phyloP scores from a whole-genome alignment of 148 eudicot genomes.

The Rhododendron vialii region DNA sequence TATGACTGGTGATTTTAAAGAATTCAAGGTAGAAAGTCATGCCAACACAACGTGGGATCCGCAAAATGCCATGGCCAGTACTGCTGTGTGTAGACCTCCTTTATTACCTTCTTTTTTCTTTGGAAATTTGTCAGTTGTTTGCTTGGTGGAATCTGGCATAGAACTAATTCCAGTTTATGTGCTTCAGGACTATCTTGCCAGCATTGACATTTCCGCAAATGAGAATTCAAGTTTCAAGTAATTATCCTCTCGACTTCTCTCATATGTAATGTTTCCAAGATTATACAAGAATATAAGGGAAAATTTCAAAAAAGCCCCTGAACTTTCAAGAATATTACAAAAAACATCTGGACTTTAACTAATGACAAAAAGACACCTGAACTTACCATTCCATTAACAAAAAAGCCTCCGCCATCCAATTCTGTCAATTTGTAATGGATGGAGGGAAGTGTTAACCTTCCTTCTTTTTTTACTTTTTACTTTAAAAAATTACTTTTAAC shows the following conservation, averaged over 20 bases:
- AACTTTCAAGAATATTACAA: too few species aligned
- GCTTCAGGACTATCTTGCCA: conserved; percentile 71
- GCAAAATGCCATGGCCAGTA: conserved; percentile 60
- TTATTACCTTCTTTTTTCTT: background rate
- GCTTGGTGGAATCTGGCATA: background rate
- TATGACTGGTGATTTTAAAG: conserved; percentile 63
- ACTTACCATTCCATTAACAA: too few species aligned
- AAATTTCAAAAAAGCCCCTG: too few species aligned
- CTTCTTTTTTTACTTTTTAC: too few species aligned
- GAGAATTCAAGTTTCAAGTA: conserved; percentile 63
- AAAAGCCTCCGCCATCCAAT: too few species aligned
- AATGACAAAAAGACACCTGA: too few species aligned
- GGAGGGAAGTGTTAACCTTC: too few species aligned
- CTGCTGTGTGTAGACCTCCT: conserved; percentile 57
- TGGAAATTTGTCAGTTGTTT: background rate
- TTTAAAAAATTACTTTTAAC: too few species aligned
- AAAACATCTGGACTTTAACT: too few species aligned
- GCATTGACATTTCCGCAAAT: conserved; percentile 44
- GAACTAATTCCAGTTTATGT: background rate
- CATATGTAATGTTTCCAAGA: background rate
- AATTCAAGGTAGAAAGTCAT: conserved; percentile 67
- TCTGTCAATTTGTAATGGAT: too few species aligned
- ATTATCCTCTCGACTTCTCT: conserved; percentile 14
- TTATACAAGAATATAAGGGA: background rate
- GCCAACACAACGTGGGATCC: conserved; percentile 60